phyloP scores from a whole-genome alignment of 805 yeast species.

The Candida morakotiae region DNA sequence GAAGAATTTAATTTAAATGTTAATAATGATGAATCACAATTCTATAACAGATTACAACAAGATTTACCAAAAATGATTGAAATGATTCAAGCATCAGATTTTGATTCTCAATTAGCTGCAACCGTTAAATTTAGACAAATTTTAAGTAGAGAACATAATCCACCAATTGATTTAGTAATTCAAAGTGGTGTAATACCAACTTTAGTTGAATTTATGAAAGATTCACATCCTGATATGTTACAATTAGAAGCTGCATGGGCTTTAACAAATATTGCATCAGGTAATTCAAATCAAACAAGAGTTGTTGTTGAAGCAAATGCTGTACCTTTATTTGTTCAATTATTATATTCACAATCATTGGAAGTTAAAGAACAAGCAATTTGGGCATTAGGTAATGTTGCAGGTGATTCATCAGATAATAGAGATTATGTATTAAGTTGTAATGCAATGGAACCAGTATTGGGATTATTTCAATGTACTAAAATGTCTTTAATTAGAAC shows the following conservation, averaged over 20 bases:
- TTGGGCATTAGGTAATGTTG: constrained; percentile 99
- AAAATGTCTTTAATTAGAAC: constrained; percentile 91
- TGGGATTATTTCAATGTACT: constrained; percentile 71
- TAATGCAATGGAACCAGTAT: constrained; percentile 86
- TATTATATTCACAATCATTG: constrained; percentile 72
- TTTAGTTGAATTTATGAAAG: constrained; percentile 77
- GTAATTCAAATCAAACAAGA: constrained; percentile 82
- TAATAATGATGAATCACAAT: constrained; percentile 44
- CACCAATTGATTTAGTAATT: constrained; percentile 92
- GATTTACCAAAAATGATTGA: constrained; percentile 86
- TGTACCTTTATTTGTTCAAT: constrained; percentile 82
- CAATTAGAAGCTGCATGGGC: constrained; percentile 99
- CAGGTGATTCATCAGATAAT: constrained; percentile 90
- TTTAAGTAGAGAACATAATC: constrained; percentile 88
- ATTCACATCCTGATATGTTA: constrained; percentile 72
- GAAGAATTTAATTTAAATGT: constrained; percentile 24
- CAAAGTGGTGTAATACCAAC: constrained; percentile 91
- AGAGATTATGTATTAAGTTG: constrained; percentile 85
- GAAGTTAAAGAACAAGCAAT: constrained; percentile 98
- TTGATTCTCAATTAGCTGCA: constrained; percentile 80
- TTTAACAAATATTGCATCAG: constrained; percentile 96
- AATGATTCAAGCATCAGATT: constrained; percentile 68
- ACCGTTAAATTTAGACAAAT: constrained; percentile 92
- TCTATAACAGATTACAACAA: constrained; percentile 38
- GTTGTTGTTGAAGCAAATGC: constrained; percentile 92